Conservation (phyloP, 805 yeast species). For the Lipomyces lipofer region DNA sequence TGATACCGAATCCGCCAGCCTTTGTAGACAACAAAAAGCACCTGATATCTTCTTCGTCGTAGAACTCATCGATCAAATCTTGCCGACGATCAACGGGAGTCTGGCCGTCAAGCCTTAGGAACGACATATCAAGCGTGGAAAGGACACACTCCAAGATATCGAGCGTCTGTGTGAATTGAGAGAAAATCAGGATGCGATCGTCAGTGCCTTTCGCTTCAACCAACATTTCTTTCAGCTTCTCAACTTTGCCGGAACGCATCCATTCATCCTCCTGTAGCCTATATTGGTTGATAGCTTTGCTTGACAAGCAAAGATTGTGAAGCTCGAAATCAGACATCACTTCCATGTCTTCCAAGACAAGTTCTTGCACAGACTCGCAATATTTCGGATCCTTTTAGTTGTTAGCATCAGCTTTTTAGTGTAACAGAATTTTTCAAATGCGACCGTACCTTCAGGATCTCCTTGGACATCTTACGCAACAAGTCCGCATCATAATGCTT, state of each 20-base stretch:
- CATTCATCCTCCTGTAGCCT: conserved; percentile 52
- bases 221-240: conserved; percentile 57
- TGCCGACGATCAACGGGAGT: conserved; percentile 94
- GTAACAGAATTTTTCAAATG: neutral
- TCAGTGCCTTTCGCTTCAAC: conserved; percentile 54
- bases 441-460: conserved; percentile 56
- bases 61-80: conserved; percentile 82
- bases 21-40: conserved; percentile 88
- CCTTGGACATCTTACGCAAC: conserved; percentile 67
- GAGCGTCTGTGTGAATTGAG: conserved; percentile 88
- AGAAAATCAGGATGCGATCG: conserved; percentile 76
- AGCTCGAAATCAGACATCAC: conserved; percentile 92
- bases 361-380: conserved; percentile 68
- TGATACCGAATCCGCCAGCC: conserved; percentile 99
- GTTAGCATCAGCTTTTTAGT: neutral
- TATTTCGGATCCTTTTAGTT: conserved; percentile 64
- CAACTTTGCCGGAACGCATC: conserved; percentile 72
- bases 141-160: conserved; percentile 82
- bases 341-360: conserved; percentile 89
- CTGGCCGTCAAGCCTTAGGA: conserved; percentile 86
- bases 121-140: conserved; percentile 62
- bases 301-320: conserved; percentile 68
- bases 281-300: conserved; percentile 63
- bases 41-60: conserved; percentile 77
- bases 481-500: conserved; percentile 55